Base-by-base conservation (phyloP, 768 basidiomycete species). In the Psilocybe cyanescens region DNA sequence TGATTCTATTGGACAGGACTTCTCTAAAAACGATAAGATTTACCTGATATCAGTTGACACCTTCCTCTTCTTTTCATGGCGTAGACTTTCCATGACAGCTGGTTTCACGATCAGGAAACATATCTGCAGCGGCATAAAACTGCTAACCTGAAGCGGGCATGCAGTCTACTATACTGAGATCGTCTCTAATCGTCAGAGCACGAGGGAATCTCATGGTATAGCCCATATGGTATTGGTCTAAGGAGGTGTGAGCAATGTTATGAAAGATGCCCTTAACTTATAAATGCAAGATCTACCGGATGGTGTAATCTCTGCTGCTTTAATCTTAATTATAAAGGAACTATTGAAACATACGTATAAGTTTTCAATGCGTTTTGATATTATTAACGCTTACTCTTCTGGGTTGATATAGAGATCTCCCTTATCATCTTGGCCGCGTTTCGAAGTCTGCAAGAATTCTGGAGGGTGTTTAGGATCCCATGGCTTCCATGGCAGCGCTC, bases 201-300 rank as follows among this genome's bases (percentile, higher is more conserved):
- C 96, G 85, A 48, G 97, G 97, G 70, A 99, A 99, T 19, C 97
- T 89, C 87, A 99, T 90, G 0, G 97, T 99, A 63, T 89, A 86
- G 3, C 89, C 91, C 64, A 95, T 72, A 55, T 91, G 90, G 67
- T 94, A 98, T 66, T 88, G 88, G 65, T 94, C 95, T 88, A 54
- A 37, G 1, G 46, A 8, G 3, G 54, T 61, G 7, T 61, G 60
- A 51, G 44, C 29, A n/a, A 30, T 17, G 24, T 24, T 24, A 24
- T 24, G 24, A 24, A 24, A 24, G 24, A 24, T 24, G 24, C 24
- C 24, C 24, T 24, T 24, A 24, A 24, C 24, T 24, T 24, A 35
- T 30, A 49, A 31, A 37, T 17, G n/a, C 31, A 33, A 31, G n/a
- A 65, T 64, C 60, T 24, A 90, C 94, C 90, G 47, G 92, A 83